Evolutionary conservation across 441 rosid genomes (phyloP), one percentile per base, ranked within the genome.

Genomic region (Bocquillonia castaneifolia): DNA sequence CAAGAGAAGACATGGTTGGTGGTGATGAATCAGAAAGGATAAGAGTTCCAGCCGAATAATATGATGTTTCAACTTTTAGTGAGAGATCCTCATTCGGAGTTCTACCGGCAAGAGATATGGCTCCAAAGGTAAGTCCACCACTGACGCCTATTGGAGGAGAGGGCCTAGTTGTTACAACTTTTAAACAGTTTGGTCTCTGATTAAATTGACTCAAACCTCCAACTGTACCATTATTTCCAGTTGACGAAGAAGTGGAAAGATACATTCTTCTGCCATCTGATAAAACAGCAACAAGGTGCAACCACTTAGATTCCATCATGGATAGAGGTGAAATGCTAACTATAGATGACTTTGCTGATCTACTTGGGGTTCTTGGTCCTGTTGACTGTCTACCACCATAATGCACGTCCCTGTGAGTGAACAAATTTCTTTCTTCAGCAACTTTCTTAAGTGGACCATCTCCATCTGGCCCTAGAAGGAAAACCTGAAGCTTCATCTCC

Each of bases 201-300:
- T 70, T 83, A 71, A 89, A 88, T 67, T 89, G 90, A 68, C 86
- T 81, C 80, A 88, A 78, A 74, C 90, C 84, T 62, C 91, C 85
- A 62, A 82, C 75, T 70, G 69, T 66, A 34, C 84, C 82, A 64
- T 69, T 81, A 72, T 71, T 87, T 78, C 97, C 94, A 78, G 76
- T 79, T 26, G 82, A 83, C 61, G 94, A 77, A 39, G 86, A 88
- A 67, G 97, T 94, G 66, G 96, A 92, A 75, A 94, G 84, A 79
- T 88, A 94, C 94, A 94, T 78, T 78, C 99, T 87, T 77, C 94
- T 90, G 57, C 99, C 99, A 85, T 94, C 99, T 18, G 98, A 94
- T 79, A 94, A 78, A 70, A 87, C 79, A 60, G 88, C 97, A 79
- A 94, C 93, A 45, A 94, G 88, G 78, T 94, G 98, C 83, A 92